phyloP scores from a whole-genome alignment of 1,284 basidiomycete species.

The Lentinus polychrous region DNA sequence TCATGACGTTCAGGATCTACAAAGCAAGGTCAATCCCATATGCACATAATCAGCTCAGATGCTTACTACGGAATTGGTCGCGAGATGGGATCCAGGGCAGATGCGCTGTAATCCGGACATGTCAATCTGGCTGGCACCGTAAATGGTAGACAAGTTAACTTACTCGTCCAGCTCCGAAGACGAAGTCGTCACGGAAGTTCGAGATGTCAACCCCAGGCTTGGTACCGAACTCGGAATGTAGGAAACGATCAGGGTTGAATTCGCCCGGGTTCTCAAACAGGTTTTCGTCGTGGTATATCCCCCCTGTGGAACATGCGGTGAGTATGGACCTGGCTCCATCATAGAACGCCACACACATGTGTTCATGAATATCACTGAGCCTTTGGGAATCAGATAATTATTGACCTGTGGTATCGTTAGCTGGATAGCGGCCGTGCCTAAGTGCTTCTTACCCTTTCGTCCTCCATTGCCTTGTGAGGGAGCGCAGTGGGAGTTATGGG shows the following conservation, averaged over 20 bases:
- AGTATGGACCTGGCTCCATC: too few relatives aligned
- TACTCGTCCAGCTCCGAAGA: slow-evolving; percentile 8
- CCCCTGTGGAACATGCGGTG: neutral
- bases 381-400: slow-evolving; percentile 3
- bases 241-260: slow-evolving; percentile 7
- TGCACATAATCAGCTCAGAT: neutral
- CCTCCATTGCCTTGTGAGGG: slow-evolving; percentile 10
- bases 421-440: neutral
- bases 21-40: neutral
- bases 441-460: neutral
- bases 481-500: slow-evolving; percentile 14
- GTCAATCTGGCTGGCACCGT: neutral
- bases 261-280: slow-evolving; percentile 2
- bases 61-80: slow-evolving; percentile 7
- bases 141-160: neutral
- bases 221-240: slow-evolving; percentile 2
- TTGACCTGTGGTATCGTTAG: neutral
- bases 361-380: slow-evolving; percentile 5
- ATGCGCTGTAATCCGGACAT: slow-evolving; percentile 1
- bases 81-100: slow-evolving; percentile 8
- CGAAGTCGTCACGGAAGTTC: slow-evolving; percentile 3
- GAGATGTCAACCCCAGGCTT: slow-evolving; percentile 1
- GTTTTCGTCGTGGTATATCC: slow-evolving; percentile 3
- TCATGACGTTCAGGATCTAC: slow-evolving; percentile 5
- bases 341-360: neutral